Evolutionary conservation across 805 yeast species (phyloP), one percentile per base, ranked within the genome.

Genomic region (Kazachstania viticola): DNA sequence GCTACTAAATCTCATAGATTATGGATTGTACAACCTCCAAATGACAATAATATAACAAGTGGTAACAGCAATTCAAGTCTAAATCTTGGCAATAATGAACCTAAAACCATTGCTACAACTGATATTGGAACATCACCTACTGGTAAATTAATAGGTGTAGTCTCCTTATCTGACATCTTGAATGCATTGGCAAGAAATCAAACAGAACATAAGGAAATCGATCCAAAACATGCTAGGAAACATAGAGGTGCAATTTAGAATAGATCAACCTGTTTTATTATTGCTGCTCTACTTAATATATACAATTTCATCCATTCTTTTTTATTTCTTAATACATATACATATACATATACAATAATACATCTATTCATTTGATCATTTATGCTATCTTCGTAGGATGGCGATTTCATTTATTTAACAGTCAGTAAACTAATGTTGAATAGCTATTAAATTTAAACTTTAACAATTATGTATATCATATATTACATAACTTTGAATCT

Each of bases 1-100:
- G 97, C 97, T 4, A 88, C 98, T 2, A 76, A 79, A 54, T 73
- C 94, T 1, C 98, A 88, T 60, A 69, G 97, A 52, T 58, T 80
- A 32, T 79, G 88, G 91, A 73, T 80, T 27, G 85, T 79, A 14
- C 79, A 73, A 8, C 60, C 33, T 6, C 9, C 26, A 14, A 17
- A 26, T n/a, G 21, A 9, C 1, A 13, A 12, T 5, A 25, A 7
- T 17, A 14, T 13, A 17, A 15, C 18, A 18, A 14, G 9, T 14
- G n/a, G 15, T 8, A 12, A 8, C 17, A 21, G 26, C 27, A 8
- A 21, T 16, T 13, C 12, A 19, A 13, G 9, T 11, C 14, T 14
- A 11, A 18, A 28, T 23, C 12, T 17, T 12, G 30, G 9, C 14
- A 13, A 18, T 12, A 21, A 21, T 11, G 12, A 14, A 13, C n/a